phyloP scores from a whole-genome alignment of 345 rosid species.

The Populus alba region DNA sequence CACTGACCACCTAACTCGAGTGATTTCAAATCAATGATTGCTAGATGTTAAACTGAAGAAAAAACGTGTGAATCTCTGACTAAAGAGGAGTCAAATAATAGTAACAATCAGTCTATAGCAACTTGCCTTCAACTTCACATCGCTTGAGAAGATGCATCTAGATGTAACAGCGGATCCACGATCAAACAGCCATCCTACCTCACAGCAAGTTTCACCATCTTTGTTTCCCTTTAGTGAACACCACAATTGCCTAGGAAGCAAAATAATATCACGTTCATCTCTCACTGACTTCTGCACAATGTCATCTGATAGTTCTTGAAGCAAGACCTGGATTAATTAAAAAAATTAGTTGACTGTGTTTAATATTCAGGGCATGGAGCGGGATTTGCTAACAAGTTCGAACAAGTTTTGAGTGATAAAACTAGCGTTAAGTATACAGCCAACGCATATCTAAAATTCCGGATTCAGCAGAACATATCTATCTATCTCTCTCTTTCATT shows the following conservation, averaged over 20 bases:
- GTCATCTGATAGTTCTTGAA: constrained; percentile 47
- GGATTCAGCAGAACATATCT: neutral
- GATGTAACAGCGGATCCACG: constrained; percentile 55
- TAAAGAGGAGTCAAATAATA: neutral
- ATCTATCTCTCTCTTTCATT: neutral
- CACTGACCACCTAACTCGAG: neutral
- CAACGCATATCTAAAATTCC: neutral
- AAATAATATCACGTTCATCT: constrained; percentile 47
- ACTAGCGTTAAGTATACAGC: neutral
- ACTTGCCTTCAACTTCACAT: constrained; percentile 57
- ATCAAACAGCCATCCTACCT: constrained; percentile 75
- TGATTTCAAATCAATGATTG: neutral
- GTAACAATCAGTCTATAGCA: neutral
- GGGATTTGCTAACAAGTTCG: neutral
- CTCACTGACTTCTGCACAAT: constrained; percentile 40
- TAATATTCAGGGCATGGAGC: constrained; percentile 1
- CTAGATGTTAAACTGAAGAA: neutral
- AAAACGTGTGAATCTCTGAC: neutral
- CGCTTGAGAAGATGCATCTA: constrained; percentile 56
- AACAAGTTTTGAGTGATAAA: neutral
- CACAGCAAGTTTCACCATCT: constrained; percentile 40
- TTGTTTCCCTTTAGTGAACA: constrained; percentile 49
- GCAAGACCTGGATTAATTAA: constrained; percentile 13
- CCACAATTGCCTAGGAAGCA: constrained; percentile 84
- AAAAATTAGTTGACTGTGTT: neutral